Percentiles rank a stretch among this genome's conserved stretches.
Conservation (phyloP, 2,329 filamentous ascomycete genomes). For the Claviceps capensis region DNA sequence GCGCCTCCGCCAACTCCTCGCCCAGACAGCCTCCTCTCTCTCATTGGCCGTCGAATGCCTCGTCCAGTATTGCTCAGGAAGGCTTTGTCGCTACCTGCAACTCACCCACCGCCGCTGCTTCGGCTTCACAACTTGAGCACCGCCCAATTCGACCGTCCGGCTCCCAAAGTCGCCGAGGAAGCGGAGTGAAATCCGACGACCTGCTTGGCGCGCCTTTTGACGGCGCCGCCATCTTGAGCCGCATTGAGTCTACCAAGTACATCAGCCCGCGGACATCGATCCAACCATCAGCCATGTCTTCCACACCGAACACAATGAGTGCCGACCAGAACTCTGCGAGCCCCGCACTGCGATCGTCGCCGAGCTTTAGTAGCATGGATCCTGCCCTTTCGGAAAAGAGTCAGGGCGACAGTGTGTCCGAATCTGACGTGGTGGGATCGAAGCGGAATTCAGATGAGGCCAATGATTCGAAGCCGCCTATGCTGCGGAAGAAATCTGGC, state of each 20-base stretch:
- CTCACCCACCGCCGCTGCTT: constrained; percentile 1
- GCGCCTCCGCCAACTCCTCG: constrained; percentile 36
- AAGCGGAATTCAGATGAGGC: constrained; percentile 73
- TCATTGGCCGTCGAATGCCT: constrained; percentile 30
- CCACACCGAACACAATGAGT: constrained; percentile 32
- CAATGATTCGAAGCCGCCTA: constrained; percentile 45
- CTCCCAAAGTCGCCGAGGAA: constrained; percentile 8
- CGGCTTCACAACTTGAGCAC: constrained; percentile 8
- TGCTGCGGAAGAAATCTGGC: constrained; percentile 71
- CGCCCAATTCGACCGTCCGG: constrained; percentile 11
- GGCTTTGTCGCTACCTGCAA: constrained; percentile 28
- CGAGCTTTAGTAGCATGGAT: constrained; percentile 33
- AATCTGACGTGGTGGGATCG: constrained; percentile 34
- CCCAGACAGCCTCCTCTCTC: constrained; percentile 30
- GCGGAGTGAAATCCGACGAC: constrained; percentile 35
- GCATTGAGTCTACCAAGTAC: constrained; percentile 39
- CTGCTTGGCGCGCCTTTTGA: constrained; percentile 53
- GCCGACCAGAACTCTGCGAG: constrained; percentile 36
- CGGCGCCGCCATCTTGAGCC: constrained; percentile 46
- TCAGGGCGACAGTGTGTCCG: constrained; percentile 20
- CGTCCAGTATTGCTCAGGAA: constrained; percentile 30
- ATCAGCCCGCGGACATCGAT: constrained; percentile 18
- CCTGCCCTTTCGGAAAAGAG: constrained; percentile 23
- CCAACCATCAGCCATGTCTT: constrained; percentile 17
- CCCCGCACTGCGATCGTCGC: constrained; percentile 49